phyloP scores from a whole-genome alignment of 2,329 filamentous ascomycete species.

The Penicillium hesseltinei region DNA sequence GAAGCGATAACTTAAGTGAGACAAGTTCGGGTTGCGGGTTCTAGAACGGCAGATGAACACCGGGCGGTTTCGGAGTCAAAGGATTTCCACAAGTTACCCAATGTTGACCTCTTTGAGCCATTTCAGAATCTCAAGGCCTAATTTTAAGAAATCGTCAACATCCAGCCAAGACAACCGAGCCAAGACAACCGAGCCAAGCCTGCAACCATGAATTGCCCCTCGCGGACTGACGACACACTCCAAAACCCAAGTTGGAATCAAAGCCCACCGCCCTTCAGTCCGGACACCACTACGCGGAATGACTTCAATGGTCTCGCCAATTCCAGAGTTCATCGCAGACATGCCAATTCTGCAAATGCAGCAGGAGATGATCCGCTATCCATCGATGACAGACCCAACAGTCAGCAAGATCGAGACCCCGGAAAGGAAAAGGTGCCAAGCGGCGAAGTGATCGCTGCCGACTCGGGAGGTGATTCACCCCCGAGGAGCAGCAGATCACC shows the following conservation, averaged over 20 bases:
- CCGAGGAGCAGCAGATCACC: slow-evolving; percentile 31
- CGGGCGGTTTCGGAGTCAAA: slow-evolving; percentile 26
- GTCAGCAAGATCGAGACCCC: slow-evolving; percentile 23
- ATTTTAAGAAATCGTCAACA: neutral
- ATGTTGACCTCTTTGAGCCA: neutral
- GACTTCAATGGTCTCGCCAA: slow-evolving; percentile 63
- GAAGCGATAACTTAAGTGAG: neutral
- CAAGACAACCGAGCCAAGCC: neutral
- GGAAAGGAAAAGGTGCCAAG: slow-evolving; percentile 23
- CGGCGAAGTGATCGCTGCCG: slow-evolving; percentile 31
- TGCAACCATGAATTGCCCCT: slow-evolving; percentile 62
- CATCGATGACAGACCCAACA: slow-evolving; percentile 22
- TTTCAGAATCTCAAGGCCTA: neutral
- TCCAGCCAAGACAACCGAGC: neutral
- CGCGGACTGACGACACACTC: slow-evolving; percentile 56
- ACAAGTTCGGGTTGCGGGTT: neutral
- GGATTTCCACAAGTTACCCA: slow-evolving; percentile 9
- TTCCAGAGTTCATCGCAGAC: slow-evolving; percentile 50
- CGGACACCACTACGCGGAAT: slow-evolving; percentile 61
- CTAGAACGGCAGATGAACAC: slow-evolving; percentile 6
- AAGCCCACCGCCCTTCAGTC: slow-evolving; percentile 56
- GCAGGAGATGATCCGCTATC: slow-evolving; percentile 25
- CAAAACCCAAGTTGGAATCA: slow-evolving; percentile 60
- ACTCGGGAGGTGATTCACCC: slow-evolving; percentile 30
- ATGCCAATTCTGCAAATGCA: slow-evolving; percentile 26